phyloP scores from a whole-genome alignment of 257 asterid species.

The Lycium ferocissimum region DNA sequence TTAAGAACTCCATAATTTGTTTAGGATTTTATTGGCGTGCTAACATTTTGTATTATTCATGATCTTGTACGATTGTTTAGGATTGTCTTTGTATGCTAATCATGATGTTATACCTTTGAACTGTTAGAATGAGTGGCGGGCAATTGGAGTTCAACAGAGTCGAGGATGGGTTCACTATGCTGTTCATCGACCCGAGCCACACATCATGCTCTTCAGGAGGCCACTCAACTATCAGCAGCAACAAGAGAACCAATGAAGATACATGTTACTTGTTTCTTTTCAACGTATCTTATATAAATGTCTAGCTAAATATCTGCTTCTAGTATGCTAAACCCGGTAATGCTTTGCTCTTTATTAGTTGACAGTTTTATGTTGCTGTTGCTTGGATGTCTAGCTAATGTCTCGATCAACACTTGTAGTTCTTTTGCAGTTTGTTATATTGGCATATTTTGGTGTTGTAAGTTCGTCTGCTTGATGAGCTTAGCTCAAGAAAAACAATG shows the following conservation, averaged over 20 bases:
- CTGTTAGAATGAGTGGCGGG: slow-evolving; percentile 83
- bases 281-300: neutral
- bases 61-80: neutral
- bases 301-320: too few species aligned
- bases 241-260: slow-evolving; percentile 61
- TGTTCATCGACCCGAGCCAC: slow-evolving; percentile 93
- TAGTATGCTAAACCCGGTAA: neutral
- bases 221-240: slow-evolving; percentile 83
- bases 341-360: neutral
- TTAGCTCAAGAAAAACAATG: neutral
- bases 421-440: neutral
- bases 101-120: neutral
- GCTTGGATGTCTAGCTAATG: neutral
- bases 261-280: neutral
- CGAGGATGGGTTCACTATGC: slow-evolving; percentile 98
- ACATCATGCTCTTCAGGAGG: slow-evolving; percentile 97
- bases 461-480: neutral
- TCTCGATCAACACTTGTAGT: neutral
- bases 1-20: neutral
- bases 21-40: neutral
- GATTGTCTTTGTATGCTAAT: neutral
- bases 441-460: neutral
- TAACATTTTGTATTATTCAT: neutral
- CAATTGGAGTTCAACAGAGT: slow-evolving; percentile 92
- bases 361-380: neutral